phyloP scores from a whole-genome alignment of 495 filamentous ascomycete genomes.

The Filosporella fistucella region DNA sequence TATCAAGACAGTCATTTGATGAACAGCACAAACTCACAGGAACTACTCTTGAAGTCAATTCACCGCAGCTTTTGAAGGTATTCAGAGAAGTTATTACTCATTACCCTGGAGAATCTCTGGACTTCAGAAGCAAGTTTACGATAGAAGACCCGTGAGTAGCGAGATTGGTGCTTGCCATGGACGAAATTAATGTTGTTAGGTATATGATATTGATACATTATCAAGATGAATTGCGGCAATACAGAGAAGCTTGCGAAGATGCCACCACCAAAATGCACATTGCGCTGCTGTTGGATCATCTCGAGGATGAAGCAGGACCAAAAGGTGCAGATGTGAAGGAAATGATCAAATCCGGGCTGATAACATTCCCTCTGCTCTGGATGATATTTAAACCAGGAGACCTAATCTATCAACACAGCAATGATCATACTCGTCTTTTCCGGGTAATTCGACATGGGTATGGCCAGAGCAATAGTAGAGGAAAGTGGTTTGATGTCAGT shows the following conservation, averaged over 20 bases:
- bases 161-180: too few relatives aligned
- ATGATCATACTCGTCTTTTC: slow-evolving; percentile 32
- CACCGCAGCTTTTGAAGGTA: slow-evolving; percentile 30
- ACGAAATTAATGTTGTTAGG: too few relatives aligned
- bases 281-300: slow-evolving; percentile 24
- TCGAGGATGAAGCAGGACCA: slow-evolving; percentile 20
- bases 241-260: slow-evolving; percentile 25
- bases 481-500: slow-evolving; percentile 10
- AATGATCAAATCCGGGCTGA: slow-evolving; percentile 72
- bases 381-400: slow-evolving; percentile 87
- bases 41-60: slow-evolving; percentile 37
- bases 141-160: slow-evolving; percentile 23
- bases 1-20: slow-evolving; percentile 4
- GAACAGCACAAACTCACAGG: slow-evolving; percentile 3
- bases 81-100: slow-evolving; percentile 32
- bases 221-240: slow-evolving; percentile 27
- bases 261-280: slow-evolving; percentile 26
- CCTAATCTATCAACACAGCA: slow-evolving; percentile 72
- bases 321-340: slow-evolving; percentile 63
- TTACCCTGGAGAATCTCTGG: slow-evolving; percentile 32
- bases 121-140: slow-evolving; percentile 5
- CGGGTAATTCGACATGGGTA: slow-evolving; percentile 1
- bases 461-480: background rate
- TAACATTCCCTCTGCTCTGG: slow-evolving; percentile 87
- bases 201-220: slow-evolving; percentile 23